Conservation (phyloP, 164 flowering plant species). For the Aristolochia californica region DNA sequence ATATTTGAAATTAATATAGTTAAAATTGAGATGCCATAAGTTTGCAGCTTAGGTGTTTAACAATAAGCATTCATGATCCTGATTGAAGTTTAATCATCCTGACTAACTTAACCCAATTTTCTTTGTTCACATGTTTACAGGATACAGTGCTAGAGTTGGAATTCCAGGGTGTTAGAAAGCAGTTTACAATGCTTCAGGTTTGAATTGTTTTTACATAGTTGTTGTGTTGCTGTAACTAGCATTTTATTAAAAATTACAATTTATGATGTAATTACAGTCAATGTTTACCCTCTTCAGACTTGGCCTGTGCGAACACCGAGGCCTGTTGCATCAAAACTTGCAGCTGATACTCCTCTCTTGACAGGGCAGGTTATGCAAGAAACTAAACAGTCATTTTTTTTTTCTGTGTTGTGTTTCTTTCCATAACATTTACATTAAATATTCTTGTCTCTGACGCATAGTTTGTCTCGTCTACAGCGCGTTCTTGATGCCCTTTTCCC, state of each 20-base stretch:
- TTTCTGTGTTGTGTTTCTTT: background rate
- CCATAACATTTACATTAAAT: background rate
- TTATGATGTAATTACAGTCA: background rate
- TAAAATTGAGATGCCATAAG: too few species aligned
- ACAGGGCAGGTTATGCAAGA: constrained; percentile 78
- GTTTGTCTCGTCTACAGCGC: constrained; percentile 43
- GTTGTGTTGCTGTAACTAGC: background rate
- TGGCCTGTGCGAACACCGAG: constrained; percentile 99
- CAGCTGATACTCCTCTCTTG: constrained; percentile 97
- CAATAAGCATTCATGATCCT: too few species aligned
- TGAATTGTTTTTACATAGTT: background rate
- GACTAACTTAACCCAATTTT: background rate
- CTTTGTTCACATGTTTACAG: constrained; percentile 32
- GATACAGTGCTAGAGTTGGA: constrained; percentile 96
- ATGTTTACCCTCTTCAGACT: constrained; percentile 34
- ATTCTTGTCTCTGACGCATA: constrained; percentile 11
- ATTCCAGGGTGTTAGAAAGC: constrained; percentile 93
- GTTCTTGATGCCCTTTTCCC: constrained; percentile 99
- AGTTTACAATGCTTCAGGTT: constrained; percentile 98
- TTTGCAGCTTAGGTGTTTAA: too few species aligned
- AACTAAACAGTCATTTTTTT: background rate
- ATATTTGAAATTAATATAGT: too few species aligned
- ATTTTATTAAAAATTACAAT: background rate
- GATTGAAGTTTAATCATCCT: too few species aligned
- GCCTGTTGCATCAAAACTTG: constrained; percentile 95